Base-by-base conservation (phyloP, 2,329 filamentous ascomycete genomes). In the Exserohilum turcica region DNA sequence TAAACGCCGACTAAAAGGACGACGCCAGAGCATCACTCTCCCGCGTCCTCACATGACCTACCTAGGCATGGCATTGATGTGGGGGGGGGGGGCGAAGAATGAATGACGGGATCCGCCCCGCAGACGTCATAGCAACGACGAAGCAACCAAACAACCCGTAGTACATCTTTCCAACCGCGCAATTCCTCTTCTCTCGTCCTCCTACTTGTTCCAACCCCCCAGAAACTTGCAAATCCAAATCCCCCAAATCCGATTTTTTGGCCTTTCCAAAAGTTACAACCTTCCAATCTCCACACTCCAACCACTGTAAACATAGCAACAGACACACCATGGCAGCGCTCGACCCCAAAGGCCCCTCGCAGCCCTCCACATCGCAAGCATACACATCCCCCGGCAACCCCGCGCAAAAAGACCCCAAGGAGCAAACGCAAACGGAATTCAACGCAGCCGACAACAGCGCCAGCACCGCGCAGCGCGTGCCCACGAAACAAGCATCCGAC, bases 301-400 rank as follows among this genome's bases (percentile, higher is more conserved):
- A 52, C 44, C 48, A 67, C 31, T n/a, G 19, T 9, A 40, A n/a
- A 18, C n/a, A 28, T 7, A 33, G 15, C 13, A n/a, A 38, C 36
- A 18, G 3, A 24, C 21, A 24, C 7, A 24, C 21, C 24, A 78
- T 76, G 71, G 73, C 74, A 28, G 73, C 63, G 47, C 71, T 78
- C 57, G 66, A 75, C 54, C 76, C 77, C 43, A 66, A 64, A 32
- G 76, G 72, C 31, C 72, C 75, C 24, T 75, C 77, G 24, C 79
- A 82, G 61, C 79, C 79, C 15, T 70, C 72, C 42, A 68, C 71
- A 27, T 48, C 74, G 54, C 70, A 78, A 61, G 78, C 76, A 47
- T 81, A 81, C 74, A 74, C 73, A 10, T 78, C 77, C 2, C 66
- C 75, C 2, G 76, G 75, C 57, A 82, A 82, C 64, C 74, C 78